These are phyloP conservation scores for Articulospora tetracladia DNA, from an alignment of 495 filamentous ascomycete genomes.

Conservation along the genomic window DNA sequence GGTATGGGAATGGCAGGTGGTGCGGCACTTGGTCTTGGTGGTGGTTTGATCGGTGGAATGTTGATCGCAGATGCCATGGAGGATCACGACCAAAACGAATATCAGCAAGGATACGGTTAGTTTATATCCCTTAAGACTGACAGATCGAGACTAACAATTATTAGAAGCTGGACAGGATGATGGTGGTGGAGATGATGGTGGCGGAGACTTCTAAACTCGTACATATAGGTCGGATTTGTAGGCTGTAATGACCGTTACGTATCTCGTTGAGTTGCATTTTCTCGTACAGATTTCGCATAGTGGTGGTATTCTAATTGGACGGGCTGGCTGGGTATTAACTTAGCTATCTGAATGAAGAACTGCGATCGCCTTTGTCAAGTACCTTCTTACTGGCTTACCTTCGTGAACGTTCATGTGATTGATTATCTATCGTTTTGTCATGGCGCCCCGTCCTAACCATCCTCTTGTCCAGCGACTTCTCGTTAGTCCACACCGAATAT, in stretches of 20 bases:
- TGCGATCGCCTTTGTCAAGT: neutral
- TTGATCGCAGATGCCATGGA: constrained; percentile 63
- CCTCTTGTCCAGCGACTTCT: too few relatives aligned
- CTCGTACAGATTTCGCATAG: neutral
- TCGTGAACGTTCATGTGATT: neutral
- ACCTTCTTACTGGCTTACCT: neutral
- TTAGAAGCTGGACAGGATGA: constrained; percentile 30
- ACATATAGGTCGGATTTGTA: neutral
- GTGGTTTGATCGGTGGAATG: constrained; percentile 68
- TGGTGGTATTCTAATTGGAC: neutral
- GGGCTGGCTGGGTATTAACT: neutral
- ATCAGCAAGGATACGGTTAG: constrained; percentile 39
- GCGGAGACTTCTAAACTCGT: constrained; percentile 48
- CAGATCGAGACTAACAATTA: constrained; percentile 12
- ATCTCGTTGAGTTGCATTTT: constrained; percentile 3
- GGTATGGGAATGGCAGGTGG: constrained; percentile 66
- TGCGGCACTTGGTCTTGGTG: constrained; percentile 73
- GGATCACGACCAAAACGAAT: constrained; percentile 51
- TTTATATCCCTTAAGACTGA: neutral
- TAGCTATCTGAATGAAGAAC: neutral
- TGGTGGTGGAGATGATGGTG: constrained; percentile 27
- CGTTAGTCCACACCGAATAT: too few relatives aligned
- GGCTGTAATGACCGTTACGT: constrained; percentile 14
- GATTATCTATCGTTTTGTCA: neutral
- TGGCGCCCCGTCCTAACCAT: neutral